phyloP scores from a whole-genome alignment of 2,329 filamentous ascomycete genomes.

The Pleoardoris graminearum region DNA sequence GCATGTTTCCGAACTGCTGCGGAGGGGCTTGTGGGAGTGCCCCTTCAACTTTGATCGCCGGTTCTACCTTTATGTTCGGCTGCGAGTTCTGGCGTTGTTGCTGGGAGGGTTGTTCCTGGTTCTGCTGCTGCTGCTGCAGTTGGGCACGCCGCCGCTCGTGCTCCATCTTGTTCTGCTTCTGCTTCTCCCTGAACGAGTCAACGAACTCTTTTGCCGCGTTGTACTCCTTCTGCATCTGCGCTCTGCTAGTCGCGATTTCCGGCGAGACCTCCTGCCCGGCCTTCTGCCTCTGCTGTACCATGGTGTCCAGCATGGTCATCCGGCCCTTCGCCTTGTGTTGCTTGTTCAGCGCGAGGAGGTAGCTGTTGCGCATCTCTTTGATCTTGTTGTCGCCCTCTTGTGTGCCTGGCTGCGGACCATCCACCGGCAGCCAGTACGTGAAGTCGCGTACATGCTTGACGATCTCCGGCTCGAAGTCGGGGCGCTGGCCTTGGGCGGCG shows the following conservation, averaged over 20 bases:
- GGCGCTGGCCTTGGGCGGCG: constrained; percentile 13
- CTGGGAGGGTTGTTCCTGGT: constrained; percentile 24
- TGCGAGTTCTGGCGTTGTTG: constrained; percentile 34
- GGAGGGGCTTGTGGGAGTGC: constrained; percentile 27
- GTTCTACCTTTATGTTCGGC: constrained; percentile 36
- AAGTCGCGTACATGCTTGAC: constrained; percentile 44
- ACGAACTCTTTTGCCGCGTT: constrained; percentile 35
- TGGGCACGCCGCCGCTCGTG: constrained; percentile 37
- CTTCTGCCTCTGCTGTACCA: constrained; percentile 38
- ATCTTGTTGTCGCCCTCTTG: constrained; percentile 42
- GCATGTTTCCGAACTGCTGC: constrained; percentile 32
- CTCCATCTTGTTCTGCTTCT: constrained; percentile 39
- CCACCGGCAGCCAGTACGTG: constrained; percentile 36
- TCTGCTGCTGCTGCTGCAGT: constrained; percentile 30
- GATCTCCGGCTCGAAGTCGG: constrained; percentile 37
- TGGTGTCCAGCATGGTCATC: constrained; percentile 29
- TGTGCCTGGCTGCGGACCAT: constrained; percentile 34
- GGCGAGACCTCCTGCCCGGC: constrained; percentile 39
- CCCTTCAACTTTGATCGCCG: constrained; percentile 44
- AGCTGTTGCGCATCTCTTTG: constrained; percentile 42
- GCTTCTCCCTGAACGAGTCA: constrained; percentile 42
- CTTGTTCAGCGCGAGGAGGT: constrained; percentile 40
- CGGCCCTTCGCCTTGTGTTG: constrained; percentile 34
- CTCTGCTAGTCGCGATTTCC: constrained; percentile 33
- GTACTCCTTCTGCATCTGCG: constrained; percentile 36